Evolutionary conservation across 1,284 basidiomycete genomes (phyloP).

Genomic region (Schizophyllum commune): DNA sequence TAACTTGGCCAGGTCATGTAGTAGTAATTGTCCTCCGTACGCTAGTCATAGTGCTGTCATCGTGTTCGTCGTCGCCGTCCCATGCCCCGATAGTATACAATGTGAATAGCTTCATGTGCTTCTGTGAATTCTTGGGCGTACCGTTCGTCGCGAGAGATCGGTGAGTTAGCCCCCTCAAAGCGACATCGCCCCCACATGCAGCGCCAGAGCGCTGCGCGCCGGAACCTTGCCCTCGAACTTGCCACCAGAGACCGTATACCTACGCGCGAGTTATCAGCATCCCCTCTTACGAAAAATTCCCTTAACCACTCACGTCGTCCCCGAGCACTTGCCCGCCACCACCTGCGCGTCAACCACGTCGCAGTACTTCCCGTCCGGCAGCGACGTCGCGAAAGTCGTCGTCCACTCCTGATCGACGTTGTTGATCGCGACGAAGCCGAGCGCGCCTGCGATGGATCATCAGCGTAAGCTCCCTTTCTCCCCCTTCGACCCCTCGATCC

Average conservation of each 20-base stretch:
- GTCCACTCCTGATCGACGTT: conserved; percentile 35
- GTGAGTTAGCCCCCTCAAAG: not conserved
- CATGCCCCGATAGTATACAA: no score
- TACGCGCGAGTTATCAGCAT: conserved; percentile 8
- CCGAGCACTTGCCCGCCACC: conserved; percentile 27
- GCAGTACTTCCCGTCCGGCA: conserved; percentile 40
- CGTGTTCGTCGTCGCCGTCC: no score
- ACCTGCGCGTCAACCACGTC: conserved; percentile 35
- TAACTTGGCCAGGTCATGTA: no score
- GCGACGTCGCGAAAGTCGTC: conserved; percentile 32
- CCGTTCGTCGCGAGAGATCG: not conserved
- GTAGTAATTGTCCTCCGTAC: no score
- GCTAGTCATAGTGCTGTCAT: no score
- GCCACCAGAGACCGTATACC: conserved; percentile 29
- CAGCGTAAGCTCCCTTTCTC: not conserved
- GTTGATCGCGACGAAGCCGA: conserved; percentile 46
- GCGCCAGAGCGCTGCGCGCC: conserved; percentile 32
- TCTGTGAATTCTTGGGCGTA: no score
- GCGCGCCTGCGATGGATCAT: conserved; percentile 26
- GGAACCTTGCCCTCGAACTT: conserved; percentile 30
- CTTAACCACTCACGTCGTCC: conserved; percentile 22
- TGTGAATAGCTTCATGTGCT: no score
- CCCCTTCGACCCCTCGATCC: no score
- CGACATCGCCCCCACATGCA: conserved; percentile 29
- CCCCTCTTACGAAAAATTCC: not conserved